Base-by-base conservation (phyloP, 495 filamentous ascomycete species). In the Pyrenula massariospora region DNA sequence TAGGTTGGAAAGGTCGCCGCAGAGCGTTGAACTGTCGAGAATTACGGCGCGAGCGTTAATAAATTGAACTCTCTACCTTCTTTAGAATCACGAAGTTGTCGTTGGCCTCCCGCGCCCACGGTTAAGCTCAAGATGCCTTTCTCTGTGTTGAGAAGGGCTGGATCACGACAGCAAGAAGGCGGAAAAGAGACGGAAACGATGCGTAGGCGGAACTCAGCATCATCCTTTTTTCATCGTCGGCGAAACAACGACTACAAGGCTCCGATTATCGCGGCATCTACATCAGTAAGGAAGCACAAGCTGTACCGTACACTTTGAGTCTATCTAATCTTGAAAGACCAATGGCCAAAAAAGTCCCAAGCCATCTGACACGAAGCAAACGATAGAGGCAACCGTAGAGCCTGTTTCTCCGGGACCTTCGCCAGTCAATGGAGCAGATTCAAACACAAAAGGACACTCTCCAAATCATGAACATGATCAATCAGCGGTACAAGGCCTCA, bases 381-480 rank as follows among this genome's bases (percentile, higher is more conserved):
- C 31, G 5, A 15, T 42, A 5, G 8, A 15, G 8, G 15, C 31
- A 15, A 42, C 31, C 15, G 31, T 42, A 8, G 31, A 42, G 15
- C 31, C 31, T 8, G 31, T 15, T 5, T 42, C 31, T 8, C 31
- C 31, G 5, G 31, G 15, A 15, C 31, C 31, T 42, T 42, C 31
- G 5, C 31, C 31, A 8, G 15, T 15, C 31, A 42, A 42, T 15
- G 15, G 31, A 42, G 5, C 31, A 42, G 15, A 5, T 8, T 42
- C 31, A 42, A 15, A 8, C 15, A 8, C 31, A 8, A 5, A 42
- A 42, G 5, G 5, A 15, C 8, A 42, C 5, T 42, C 31, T 5
- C 5, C 8, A 42, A 15, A 42, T 42, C 31, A 72, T 54, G 67
- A 77, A 65, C 80, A 79, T 63, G 79, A 80, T 68, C 65, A 76